Conservation (phyloP, 169 alveolate genomes). For the Neospora caninum region DNA sequence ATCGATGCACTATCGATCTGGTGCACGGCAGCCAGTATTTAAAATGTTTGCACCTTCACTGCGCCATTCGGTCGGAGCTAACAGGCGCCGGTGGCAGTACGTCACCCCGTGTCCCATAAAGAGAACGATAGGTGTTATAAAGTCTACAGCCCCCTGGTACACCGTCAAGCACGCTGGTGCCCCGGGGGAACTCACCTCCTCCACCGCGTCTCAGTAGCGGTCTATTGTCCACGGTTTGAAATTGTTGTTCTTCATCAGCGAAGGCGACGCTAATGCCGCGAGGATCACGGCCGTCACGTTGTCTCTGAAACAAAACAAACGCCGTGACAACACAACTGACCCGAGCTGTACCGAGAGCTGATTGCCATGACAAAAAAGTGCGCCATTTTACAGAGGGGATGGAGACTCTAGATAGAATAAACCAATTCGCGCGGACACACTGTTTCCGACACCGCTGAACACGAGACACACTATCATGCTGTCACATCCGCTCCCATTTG, state of each 20-base stretch:
- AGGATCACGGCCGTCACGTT: slow-evolving; percentile 54
- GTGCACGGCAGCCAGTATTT: too few species aligned
- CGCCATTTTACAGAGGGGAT: too few species aligned
- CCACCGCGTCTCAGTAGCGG: slow-evolving; percentile 47
- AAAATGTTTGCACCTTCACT: background rate
- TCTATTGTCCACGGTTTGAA: slow-evolving; percentile 56
- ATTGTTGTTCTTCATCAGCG: slow-evolving; percentile 53
- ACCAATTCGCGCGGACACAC: too few species aligned
- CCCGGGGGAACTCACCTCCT: slow-evolving; percentile 48
- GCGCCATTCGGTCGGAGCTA: background rate
- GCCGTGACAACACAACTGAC: too few species aligned
- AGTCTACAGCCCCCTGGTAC: too few species aligned
- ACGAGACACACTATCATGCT: too few species aligned
- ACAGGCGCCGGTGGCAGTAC: background rate
- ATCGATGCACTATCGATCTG: too few species aligned
- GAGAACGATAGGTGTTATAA: background rate
- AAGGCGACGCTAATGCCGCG: slow-evolving; percentile 32
- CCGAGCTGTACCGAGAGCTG: too few species aligned
- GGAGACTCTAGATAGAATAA: too few species aligned
- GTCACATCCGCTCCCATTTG: too few species aligned
- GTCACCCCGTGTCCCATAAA: background rate
- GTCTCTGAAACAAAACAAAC: slow-evolving; percentile 24
- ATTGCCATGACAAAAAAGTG: too few species aligned
- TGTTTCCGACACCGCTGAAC: too few species aligned
- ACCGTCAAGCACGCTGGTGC: background rate